Evolutionary conservation across 208 protist species (phyloP).

Genomic region (Trypanosoma rangeli): DNA sequence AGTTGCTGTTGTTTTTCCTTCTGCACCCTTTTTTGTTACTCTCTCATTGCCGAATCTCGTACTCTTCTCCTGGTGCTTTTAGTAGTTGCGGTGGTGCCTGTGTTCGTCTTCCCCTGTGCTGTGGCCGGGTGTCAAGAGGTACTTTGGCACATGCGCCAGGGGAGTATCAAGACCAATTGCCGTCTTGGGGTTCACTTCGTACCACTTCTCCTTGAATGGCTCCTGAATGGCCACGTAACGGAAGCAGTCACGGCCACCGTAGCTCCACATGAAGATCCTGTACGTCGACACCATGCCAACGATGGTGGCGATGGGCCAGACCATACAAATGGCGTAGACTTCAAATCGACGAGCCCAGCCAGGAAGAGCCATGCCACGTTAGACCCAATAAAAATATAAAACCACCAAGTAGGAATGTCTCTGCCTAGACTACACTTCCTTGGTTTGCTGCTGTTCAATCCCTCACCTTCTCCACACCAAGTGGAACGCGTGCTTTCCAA

Average conservation of each 20-base stretch:
- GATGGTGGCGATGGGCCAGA: conserved; percentile 77
- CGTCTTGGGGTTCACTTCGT: conserved; percentile 84
- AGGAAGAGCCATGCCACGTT: conserved; percentile 50
- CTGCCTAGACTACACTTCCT: too few species aligned
- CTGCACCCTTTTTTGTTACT: conserved; percentile 3
- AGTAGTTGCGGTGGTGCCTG: conserved; percentile 77
- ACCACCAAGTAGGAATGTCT: too few species aligned
- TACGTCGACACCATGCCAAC: conserved; percentile 64
- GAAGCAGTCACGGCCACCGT: conserved; percentile 86
- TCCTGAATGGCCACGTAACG: conserved; percentile 85
- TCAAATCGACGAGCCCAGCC: conserved; percentile 77
- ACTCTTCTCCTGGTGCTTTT: neutral
- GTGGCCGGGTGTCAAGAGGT: conserved; percentile 74
- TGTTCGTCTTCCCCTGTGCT: conserved; percentile 40
- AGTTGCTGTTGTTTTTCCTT: too few species aligned
- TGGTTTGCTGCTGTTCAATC: neutral
- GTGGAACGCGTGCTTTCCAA: too few species aligned
- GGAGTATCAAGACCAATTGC: conserved; percentile 80
- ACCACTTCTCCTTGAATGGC: conserved; percentile 85
- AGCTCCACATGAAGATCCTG: conserved; percentile 87
- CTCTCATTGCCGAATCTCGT: neutral
- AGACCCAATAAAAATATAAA: neutral
- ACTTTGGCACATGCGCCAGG: conserved; percentile 82
- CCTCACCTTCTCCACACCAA: neutral
- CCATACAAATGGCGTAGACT: conserved; percentile 82